A percentile compares a stretch with the other conserved stretches of the same genome.
Conservation (phyloP, 306 rosid species). For the Rosa multiflora region DNA sequence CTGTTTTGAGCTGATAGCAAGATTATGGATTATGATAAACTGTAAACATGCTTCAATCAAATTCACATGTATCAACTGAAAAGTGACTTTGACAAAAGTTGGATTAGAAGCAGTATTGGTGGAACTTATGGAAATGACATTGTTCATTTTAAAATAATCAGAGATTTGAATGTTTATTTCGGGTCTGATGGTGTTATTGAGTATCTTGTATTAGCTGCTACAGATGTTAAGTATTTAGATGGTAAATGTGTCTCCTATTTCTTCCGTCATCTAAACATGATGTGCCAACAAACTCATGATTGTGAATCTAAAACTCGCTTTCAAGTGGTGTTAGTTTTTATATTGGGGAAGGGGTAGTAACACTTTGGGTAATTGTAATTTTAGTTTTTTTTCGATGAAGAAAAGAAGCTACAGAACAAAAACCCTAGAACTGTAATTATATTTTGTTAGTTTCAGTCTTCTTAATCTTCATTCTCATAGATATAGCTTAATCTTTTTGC, state of each 20-base stretch:
- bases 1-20: background rate
- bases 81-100: background rate
- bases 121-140: background rate
- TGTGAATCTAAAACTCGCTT: background rate
- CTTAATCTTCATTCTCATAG: background rate
- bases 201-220: background rate
- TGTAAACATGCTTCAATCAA: background rate
- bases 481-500: conserved; percentile 8
- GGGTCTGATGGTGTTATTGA: background rate
- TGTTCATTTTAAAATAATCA: background rate
- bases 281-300: background rate
- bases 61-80: background rate
- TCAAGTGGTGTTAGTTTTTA: background rate
- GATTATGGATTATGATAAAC: background rate
- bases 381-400: too few relatives aligned
- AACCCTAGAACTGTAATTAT: background rate
- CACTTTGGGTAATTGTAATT: background rate
- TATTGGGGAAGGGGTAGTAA: background rate
- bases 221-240: background rate
- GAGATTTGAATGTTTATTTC: background rate
- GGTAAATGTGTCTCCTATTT: background rate
- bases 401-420: too few relatives aligned
- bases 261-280: background rate
- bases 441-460: background rate
- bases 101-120: background rate